Percentiles rank a stretch among this genome's conserved stretches.
These are phyloP conservation scores for Rozella allomycis DNA, from an alignment of 371 early-diverging fungal genomes.

Conservation along the genomic window DNA sequence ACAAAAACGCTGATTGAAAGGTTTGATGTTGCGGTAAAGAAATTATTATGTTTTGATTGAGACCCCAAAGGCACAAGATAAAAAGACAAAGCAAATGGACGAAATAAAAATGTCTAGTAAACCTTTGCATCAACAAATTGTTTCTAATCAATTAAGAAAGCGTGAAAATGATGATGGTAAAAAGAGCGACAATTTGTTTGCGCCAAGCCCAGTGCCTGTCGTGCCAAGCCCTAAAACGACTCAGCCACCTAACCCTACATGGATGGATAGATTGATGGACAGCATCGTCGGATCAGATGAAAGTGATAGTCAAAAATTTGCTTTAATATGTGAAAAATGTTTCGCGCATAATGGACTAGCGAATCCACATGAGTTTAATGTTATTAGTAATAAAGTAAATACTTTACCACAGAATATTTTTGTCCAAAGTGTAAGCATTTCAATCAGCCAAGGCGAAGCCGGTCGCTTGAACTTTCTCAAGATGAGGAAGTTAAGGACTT, in stretches of 20 bases:
- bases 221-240: no score
- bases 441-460: no score
- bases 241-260: conserved; percentile 12
- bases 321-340: conserved; percentile 72
- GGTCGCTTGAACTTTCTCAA: conserved; percentile 2
- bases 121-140: no score
- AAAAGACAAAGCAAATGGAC: no score
- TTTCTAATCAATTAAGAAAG: no score
- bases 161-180: no score
- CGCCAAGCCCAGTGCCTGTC: no score
- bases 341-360: conserved; percentile 76
- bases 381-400: conserved; percentile 28
- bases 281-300: conserved; percentile 65
- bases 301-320: conserved; percentile 54
- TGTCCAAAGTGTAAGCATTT: conserved; percentile 28
- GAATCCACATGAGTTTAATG: conserved; percentile 50
- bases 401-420: conserved; percentile 11
- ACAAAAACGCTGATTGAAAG: conserved; percentile 75
- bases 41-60: no score
- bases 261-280: conserved; percentile 68
- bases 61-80: no score
- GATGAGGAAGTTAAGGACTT: no score
- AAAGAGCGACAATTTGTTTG: no score
- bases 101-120: no score
- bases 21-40: conserved; percentile 51